Conservation (phyloP, 2,329 filamentous ascomycete genomes). For the Ascochyta lentis region DNA sequence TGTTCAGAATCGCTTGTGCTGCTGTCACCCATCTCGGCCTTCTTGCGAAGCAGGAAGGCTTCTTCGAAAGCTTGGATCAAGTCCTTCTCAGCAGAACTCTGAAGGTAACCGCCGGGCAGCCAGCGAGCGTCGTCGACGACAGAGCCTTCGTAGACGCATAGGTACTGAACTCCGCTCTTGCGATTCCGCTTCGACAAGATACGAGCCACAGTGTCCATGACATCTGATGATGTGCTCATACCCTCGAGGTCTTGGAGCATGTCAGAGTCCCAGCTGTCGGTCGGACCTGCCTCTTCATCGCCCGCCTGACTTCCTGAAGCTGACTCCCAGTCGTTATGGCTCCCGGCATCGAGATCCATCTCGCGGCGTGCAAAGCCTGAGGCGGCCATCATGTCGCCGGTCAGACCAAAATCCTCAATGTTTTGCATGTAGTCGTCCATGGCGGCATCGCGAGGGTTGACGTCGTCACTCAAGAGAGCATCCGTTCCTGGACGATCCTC, state of each 20-base stretch:
- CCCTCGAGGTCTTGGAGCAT: constrained; percentile 57
- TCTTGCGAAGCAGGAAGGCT: constrained; percentile 23
- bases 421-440: constrained; percentile 76
- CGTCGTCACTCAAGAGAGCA: constrained; percentile 27
- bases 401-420: constrained; percentile 57
- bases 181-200: constrained; percentile 57
- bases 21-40: constrained; percentile 24
- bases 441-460: constrained; percentile 45
- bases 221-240: constrained; percentile 59
- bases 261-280: constrained; percentile 52
- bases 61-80: constrained; percentile 41
- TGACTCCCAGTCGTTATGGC: constrained; percentile 43
- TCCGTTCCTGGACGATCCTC: constrained; percentile 31
- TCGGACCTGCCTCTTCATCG: constrained; percentile 17
- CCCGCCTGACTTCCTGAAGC: constrained; percentile 21
- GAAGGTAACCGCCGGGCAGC: constrained; percentile 49
- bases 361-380: constrained; percentile 41
- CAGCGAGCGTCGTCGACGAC: constrained; percentile 58
- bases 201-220: constrained; percentile 50
- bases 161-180: constrained; percentile 57
- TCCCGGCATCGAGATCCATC: constrained; percentile 42
- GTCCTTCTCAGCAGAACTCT: constrained; percentile 27
- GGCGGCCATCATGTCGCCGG: constrained; percentile 34
- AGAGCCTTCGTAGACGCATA: constrained; percentile 57
- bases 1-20: constrained; percentile 27